Base-by-base conservation (phyloP, 202 grass and related monocot genomes). In the Digitaria exilis region DNA sequence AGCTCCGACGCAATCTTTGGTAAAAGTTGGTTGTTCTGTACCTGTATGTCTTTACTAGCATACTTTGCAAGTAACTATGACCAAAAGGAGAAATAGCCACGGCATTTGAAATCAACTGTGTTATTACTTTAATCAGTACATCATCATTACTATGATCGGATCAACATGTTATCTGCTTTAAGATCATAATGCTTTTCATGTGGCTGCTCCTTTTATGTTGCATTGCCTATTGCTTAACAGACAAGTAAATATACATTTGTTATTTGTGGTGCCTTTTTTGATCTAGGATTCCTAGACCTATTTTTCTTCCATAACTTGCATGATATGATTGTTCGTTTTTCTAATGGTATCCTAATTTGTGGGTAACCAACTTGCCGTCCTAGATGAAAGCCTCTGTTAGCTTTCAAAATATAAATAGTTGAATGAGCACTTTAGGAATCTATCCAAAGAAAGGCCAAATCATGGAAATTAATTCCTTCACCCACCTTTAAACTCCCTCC, bases 391-490 rank as follows among this genome's bases (percentile, higher is more conserved):
- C 58, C 65, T 89, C 64, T 79, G 56, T 87, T 80, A 77, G 63
- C 89, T 90, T 84, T 90, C 45, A 70, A 84, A 84, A 77, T 64
- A 82, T 45, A 87, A 87, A 87, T 80, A 88, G 60, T 86, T 83
- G 79, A 62, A 71, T 8, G 21, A 41, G 31, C 67, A 70, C 86
- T 86, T 88, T 85, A 82, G 78, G 85, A 91, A 91, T 88, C 78
- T 85, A 21, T 81, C 30, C 79, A 86, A 85, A 86, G 62, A 83
- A 80, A 88, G 79, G 34, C 35, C 46, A 74, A 58, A 80, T 71
- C 62, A 76, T 77, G 61, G 75, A 71, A 83, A 86, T 86, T 83
- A 75, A 86, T 86, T 83, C 83, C 56, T 78, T 41, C 63, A 71
- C 29, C 30, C 41, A 25, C 64, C 80, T 92, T 92, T 77, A 86